These are phyloP conservation scores for Arthrobotrys sphaeroides DNA, from an alignment of 2,329 filamentous ascomycete species.

Conservation along the genomic window DNA sequence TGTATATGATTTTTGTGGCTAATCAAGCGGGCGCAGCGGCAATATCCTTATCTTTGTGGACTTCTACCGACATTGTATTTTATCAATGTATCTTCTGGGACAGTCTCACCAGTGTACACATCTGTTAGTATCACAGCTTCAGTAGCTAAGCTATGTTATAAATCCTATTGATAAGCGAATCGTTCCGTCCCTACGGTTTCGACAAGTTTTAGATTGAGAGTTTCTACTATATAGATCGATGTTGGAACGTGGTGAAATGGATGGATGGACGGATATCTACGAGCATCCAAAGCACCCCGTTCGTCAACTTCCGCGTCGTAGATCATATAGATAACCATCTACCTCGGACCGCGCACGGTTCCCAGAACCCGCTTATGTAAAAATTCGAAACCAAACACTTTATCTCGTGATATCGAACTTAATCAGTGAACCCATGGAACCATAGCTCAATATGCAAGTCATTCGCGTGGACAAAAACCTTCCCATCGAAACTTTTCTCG, in stretches of 20 bases:
- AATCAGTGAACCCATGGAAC: slow-evolving; percentile 20
- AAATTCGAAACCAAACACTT: neutral
- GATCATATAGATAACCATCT: neutral
- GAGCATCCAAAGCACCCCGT: neutral
- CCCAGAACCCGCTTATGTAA: neutral
- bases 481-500: slow-evolving; percentile 24
- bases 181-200: no score
- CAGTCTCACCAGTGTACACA: neutral
- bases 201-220: no score
- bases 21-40: slow-evolving; percentile 22
- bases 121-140: no score
- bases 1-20: neutral
- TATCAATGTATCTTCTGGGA: neutral
- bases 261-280: no score
- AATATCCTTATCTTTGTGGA: neutral
- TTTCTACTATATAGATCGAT: no score
- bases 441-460: slow-evolving; percentile 20
- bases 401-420: slow-evolving; percentile 33
- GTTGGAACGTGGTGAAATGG: no score
- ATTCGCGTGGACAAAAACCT: slow-evolving; percentile 7
- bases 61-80: neutral
- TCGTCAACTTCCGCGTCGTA: neutral
- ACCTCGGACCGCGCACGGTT: slow-evolving; percentile 4
- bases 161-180: no score
- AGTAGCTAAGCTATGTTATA: neutral